Evolutionary conservation across 2,329 filamentous ascomycete genomes (phyloP).

Genomic region (Grosmannia penicillata): DNA sequence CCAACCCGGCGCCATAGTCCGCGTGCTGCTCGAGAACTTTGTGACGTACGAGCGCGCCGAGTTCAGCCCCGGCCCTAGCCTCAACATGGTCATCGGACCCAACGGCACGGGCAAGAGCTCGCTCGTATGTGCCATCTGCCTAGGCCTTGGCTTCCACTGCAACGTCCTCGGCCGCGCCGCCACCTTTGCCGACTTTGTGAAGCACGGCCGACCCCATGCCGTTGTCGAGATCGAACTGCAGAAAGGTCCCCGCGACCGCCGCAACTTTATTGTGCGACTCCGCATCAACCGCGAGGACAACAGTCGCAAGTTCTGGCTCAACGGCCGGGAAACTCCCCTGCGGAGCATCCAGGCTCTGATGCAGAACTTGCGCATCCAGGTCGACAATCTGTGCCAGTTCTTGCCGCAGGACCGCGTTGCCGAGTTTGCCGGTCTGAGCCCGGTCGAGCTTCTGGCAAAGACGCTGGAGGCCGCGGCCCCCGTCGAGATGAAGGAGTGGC

Average conservation of each 20-base stretch:
- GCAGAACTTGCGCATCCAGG: constrained; percentile 68
- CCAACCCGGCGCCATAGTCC: constrained; percentile 73
- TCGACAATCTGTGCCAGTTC: constrained; percentile 96
- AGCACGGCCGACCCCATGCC: constrained; percentile 66
- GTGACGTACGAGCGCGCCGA: constrained; percentile 90
- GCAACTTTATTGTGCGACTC: constrained; percentile 61
- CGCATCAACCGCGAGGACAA: constrained; percentile 73
- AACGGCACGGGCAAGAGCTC: constrained; percentile 98
- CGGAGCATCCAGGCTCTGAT: constrained; percentile 55
- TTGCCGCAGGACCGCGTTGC: constrained; percentile 90
- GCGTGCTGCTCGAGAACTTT: constrained; percentile 76
- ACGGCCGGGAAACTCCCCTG: constrained; percentile 47
- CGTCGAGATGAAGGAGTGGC: constrained; percentile 64
- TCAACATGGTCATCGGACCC: constrained; percentile 99
- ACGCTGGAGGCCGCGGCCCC: constrained; percentile 82
- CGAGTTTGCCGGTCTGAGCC: constrained; percentile 75
- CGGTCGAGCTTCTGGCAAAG: constrained; percentile 67
- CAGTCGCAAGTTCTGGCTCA: constrained; percentile 62
- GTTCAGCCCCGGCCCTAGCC: constrained; percentile 75
- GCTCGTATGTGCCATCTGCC: constrained; percentile 87
- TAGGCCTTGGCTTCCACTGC: constrained; percentile 76
- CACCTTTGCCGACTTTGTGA: constrained; percentile 79
- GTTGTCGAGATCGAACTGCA: constrained; percentile 85
- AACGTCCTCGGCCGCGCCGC: constrained; percentile 75
- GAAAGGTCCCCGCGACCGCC: constrained; percentile 37